Evolutionary conservation across 257 asterid genomes (phyloP).

Genomic region (Gentiana dahurica): DNA sequence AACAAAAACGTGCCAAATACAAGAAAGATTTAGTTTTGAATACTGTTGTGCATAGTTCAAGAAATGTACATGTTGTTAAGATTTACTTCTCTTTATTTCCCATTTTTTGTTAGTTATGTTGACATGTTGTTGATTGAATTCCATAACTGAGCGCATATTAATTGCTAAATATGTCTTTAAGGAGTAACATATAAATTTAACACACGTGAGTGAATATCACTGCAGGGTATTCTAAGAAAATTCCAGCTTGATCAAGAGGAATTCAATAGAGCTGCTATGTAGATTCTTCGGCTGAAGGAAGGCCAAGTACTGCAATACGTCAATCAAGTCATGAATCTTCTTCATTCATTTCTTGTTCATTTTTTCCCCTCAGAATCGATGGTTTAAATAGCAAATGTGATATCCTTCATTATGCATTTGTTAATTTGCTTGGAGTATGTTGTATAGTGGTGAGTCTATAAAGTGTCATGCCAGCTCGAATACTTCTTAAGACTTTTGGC

Average conservation of each 20-base stretch:
- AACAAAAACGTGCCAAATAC: too few species aligned
- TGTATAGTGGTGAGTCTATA: constrained; percentile 28
- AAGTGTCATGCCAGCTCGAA: constrained; percentile 23
- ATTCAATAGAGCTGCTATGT: constrained; percentile 23
- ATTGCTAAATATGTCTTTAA: too few species aligned
- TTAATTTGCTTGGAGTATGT: constrained; percentile 32
- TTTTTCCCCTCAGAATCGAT: constrained; percentile 19
- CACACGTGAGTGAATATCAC: too few species aligned
- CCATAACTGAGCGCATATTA: too few species aligned
- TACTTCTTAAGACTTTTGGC: constrained; percentile 8
- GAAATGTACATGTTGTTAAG: too few species aligned
- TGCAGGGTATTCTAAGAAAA: constrained; percentile 32
- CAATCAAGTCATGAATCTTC: constrained; percentile 29
- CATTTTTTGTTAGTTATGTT: too few species aligned
- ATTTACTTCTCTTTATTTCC: too few species aligned
- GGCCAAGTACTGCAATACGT: constrained; percentile 27
- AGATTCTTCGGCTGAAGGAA: constrained; percentile 19
- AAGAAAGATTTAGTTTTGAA: too few species aligned
- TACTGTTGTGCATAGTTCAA: too few species aligned
- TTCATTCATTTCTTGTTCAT: constrained; percentile 33
- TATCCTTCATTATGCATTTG: constrained; percentile 25
- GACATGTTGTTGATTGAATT: too few species aligned
- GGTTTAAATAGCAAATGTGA: constrained; percentile 14
- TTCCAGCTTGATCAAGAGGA: constrained; percentile 19
- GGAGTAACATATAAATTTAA: too few species aligned